Evolutionary conservation across 768 basidiomycete genomes (phyloP).

Genomic region (Lyophyllum semitale): DNA sequence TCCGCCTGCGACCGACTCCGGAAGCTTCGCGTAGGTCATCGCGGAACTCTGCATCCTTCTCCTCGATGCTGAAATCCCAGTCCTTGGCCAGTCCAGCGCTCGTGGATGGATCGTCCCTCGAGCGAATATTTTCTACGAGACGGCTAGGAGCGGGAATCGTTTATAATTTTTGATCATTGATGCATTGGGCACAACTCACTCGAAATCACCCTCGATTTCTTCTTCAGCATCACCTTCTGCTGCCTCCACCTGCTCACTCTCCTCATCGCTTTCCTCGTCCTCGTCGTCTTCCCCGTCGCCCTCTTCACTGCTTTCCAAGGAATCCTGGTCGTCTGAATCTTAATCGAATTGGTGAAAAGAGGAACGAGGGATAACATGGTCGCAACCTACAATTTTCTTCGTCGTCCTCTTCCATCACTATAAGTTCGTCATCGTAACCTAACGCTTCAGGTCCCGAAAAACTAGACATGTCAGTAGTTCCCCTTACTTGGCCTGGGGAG

Average conservation of each 20-base stretch:
- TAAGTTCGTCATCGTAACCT: slow-evolving; percentile 17
- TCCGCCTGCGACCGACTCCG: slow-evolving; percentile 62
- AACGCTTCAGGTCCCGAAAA: neutral
- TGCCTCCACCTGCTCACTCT: slow-evolving; percentile 13
- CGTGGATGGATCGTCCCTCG: slow-evolving; percentile 44
- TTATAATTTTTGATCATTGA: neutral
- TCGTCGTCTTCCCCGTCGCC: slow-evolving; percentile 11
- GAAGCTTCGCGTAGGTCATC: slow-evolving; percentile 76
- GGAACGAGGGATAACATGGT: neutral
- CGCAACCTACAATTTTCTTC: slow-evolving; percentile 18
- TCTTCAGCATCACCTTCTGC: slow-evolving; percentile 38
- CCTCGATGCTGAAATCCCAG: slow-evolving; percentile 76
- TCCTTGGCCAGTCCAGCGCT: slow-evolving; percentile 54
- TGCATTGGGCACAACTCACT: slow-evolving; percentile 30
- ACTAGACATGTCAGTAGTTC: neutral
- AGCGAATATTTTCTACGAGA: slow-evolving; percentile 66
- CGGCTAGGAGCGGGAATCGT: slow-evolving; percentile 42
- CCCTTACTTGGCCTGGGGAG: too few species aligned
- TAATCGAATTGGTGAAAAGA: neutral
- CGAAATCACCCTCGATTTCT: slow-evolving; percentile 64
- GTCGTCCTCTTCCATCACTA: slow-evolving; percentile 20
- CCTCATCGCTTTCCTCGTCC: slow-evolving; percentile 16
- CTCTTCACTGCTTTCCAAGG: slow-evolving; percentile 9
- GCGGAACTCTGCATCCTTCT: slow-evolving; percentile 67
- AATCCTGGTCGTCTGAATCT: slow-evolving; percentile 10